phyloP scores from a whole-genome alignment of 176 grass and related monocot species.

The Coix lacrymajobi region DNA sequence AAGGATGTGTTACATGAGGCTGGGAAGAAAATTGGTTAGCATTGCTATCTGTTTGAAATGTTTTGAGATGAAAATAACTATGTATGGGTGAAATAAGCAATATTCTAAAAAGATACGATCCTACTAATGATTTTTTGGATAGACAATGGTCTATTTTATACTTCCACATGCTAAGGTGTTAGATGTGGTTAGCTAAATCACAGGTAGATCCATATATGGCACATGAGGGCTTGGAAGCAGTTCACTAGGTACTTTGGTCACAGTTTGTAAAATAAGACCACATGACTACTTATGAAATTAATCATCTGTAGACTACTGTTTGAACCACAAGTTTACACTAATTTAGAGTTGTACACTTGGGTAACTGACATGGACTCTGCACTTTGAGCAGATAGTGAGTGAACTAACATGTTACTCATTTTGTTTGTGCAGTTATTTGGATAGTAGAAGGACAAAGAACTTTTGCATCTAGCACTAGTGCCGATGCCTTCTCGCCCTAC shows the following conservation, averaged over 20 bases:
- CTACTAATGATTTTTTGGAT: no score
- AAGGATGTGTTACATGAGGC: neutral
- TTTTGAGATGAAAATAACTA: neutral
- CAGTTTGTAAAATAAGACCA: neutral
- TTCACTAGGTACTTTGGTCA: neutral
- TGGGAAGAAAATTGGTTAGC: neutral
- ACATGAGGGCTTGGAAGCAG: no score
- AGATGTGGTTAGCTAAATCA: no score
- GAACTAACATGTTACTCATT: no score
- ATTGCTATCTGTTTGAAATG: neutral
- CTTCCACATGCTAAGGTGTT: no score
- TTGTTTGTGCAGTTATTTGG: no score
- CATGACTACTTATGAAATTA: neutral
- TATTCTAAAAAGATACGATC: neutral
- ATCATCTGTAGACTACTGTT: neutral
- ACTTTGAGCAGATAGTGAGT: neutral
- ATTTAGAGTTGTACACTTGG: neutral
- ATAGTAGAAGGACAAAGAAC: no score
- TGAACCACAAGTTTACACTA: neutral
- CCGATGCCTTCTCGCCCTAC: no score
- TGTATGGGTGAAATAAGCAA: neutral
- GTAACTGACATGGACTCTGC: neutral
- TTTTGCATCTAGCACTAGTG: no score
- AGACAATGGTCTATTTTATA: no score
- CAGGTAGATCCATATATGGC: no score